A percentile compares a stretch with the other conserved stretches of the same genome.
phyloP scores from a whole-genome alignment of 2,329 filamentous ascomycete species.

The Chaetomium sp. region DNA sequence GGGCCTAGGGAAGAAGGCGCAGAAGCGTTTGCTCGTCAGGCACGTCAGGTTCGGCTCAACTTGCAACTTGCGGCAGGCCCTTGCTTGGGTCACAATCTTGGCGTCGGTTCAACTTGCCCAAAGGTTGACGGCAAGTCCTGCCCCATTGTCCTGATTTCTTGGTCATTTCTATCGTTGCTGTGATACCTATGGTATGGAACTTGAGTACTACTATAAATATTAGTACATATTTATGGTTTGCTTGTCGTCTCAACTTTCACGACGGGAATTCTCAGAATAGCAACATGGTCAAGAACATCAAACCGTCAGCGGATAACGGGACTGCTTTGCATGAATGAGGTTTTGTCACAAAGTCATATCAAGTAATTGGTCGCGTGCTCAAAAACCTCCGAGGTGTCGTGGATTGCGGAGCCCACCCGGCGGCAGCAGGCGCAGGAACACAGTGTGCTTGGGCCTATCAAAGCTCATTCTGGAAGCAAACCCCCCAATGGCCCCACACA shows the following conservation, averaged over 20 bases:
- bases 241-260: background rate
- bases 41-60: background rate
- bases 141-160: background rate
- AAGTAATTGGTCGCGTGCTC: constrained; percentile 9
- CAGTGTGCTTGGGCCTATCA: background rate
- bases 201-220: background rate
- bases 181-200: too few species aligned
- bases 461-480: background rate
- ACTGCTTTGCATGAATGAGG: background rate
- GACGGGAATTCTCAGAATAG: background rate
- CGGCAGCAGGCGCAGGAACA: background rate
- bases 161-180: background rate
- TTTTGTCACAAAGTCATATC: background rate
- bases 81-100: background rate
- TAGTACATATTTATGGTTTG: background rate
- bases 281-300: constrained; percentile 2
- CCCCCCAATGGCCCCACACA: constrained; percentile 7
- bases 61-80: background rate
- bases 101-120: constrained; percentile 2
- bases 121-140: background rate
- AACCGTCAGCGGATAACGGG: background rate
- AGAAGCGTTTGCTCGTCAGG: background rate
- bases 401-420: background rate
- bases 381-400: background rate
- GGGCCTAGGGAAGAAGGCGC: background rate